These are phyloP conservation scores for Bretschneidera sinensis DNA, from an alignment of 345 rosid species.

Conservation along the genomic window DNA sequence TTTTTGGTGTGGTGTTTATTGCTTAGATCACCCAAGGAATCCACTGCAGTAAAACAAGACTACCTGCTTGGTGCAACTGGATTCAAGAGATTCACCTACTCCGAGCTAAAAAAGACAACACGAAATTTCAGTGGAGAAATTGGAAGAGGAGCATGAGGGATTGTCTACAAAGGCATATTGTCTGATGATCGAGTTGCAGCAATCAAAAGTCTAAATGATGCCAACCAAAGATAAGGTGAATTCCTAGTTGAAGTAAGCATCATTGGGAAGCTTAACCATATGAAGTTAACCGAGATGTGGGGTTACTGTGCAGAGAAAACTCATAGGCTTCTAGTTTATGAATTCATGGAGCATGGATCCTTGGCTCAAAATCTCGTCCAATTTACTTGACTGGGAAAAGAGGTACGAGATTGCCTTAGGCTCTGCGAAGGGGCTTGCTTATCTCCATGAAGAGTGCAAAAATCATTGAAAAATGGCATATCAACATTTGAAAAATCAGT, in stretches of 20 bases:
- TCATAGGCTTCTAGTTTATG: conserved; percentile 30
- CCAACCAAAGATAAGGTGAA: conserved; percentile 29
- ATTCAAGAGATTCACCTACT: conserved; percentile 23
- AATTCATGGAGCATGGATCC: conserved; percentile 19
- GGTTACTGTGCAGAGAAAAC: conserved; percentile 26
- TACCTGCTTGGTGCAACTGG: conserved; percentile 18
- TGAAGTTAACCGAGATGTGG: conserved; percentile 30
- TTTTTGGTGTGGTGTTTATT: conserved; percentile 24
- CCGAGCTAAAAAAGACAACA: conserved; percentile 26
- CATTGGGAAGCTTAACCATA: conserved; percentile 37
- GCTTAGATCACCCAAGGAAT: conserved; percentile 1
- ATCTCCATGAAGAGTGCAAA: conserved; percentile 39
- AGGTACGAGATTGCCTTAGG: conserved; percentile 22
- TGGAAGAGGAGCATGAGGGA: conserved; percentile 29
- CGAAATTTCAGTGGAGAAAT: conserved; percentile 22
- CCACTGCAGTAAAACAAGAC: not conserved
- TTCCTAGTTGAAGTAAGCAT: conserved; percentile 35
- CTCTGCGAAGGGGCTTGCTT: conserved; percentile 32
- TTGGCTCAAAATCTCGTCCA: conserved; percentile 5
- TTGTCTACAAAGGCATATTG: conserved; percentile 24
- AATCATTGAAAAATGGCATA: conserved; percentile 28
- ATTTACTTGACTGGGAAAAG: conserved; percentile 15
- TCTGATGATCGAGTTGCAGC: conserved; percentile 21
- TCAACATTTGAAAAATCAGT: conserved; percentile 15
- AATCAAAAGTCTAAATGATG: conserved; percentile 23